Conservation (phyloP, 225 moss, liverwort and hornwort species). For the Thuidium tamariscinum region DNA sequence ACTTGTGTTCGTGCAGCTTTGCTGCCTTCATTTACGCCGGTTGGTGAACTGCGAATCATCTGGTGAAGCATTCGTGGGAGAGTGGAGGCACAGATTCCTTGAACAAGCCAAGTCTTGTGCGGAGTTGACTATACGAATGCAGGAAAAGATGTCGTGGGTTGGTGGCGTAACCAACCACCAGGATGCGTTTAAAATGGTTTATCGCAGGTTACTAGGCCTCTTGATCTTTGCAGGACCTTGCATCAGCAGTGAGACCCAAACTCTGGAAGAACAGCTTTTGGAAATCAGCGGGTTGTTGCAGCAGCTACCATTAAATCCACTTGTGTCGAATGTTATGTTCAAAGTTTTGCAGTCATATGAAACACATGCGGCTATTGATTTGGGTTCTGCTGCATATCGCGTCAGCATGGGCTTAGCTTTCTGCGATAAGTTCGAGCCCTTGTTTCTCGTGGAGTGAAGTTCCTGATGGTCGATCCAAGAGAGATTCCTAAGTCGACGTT, state of each 20-base stretch:
- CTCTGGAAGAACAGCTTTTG: conserved; percentile 32
- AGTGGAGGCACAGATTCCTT: conserved; percentile 66
- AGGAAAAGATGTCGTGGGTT: conserved; percentile 75
- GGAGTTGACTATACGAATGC: conserved; percentile 48
- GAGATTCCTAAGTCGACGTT: neutral
- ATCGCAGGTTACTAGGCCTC: conserved; percentile 77
- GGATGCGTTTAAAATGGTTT: conserved; percentile 85
- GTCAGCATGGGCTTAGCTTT: conserved; percentile 42
- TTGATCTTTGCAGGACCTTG: conserved; percentile 55
- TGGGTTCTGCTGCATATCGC: conserved; percentile 42
- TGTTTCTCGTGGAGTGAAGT: conserved; percentile 64
- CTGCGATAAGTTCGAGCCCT: conserved; percentile 61
- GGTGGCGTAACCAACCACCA: conserved; percentile 96
- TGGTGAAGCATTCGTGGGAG: conserved; percentile 19
- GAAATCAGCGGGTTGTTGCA: conserved; percentile 42
- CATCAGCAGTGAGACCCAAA: conserved; percentile 6
- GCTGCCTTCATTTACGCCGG: conserved; percentile 56
- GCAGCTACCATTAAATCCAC: conserved; percentile 79
- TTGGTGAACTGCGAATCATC: conserved; percentile 1
- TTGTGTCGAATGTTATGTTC: conserved; percentile 63
- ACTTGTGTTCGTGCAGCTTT: conserved; percentile 85
- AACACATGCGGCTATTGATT: conserved; percentile 28
- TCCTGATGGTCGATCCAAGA: neutral
- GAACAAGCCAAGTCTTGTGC: conserved; percentile 50
- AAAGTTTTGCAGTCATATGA: conserved; percentile 65